A percentile compares a stretch with the other conserved stretches of the same genome.
phyloP scores from a whole-genome alignment of 495 filamentous ascomycete species.

The Opeltia flavorubescens region DNA sequence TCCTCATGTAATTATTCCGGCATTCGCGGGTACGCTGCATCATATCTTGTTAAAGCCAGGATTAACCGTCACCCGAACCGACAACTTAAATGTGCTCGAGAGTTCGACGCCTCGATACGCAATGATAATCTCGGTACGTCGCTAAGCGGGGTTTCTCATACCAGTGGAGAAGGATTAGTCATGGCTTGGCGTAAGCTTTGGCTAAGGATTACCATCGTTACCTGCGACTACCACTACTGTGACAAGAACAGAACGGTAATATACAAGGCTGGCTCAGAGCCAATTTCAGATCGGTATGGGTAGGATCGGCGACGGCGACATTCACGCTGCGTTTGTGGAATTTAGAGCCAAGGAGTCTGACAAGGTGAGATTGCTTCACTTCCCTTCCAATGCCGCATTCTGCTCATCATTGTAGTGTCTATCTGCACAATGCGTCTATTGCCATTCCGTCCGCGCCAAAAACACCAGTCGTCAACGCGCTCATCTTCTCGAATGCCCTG shows the following conservation, averaged over 20 bases:
- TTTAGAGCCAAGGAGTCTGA: conserved; percentile 48
- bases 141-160: no score
- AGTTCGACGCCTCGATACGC: no score
- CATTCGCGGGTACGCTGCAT: no score
- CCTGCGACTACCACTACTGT: conserved; percentile 3
- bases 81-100: no score
- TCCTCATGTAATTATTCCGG: no score
- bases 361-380: conserved; percentile 31
- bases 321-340: conserved; percentile 44
- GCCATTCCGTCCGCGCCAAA: conserved; percentile 42
- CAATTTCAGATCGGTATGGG: conserved; percentile 24
- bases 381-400: conserved; percentile 12
- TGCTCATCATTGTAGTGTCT: conserved; percentile 27
- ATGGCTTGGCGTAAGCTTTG: no score
- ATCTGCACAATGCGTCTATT: conserved; percentile 44
- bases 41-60: no score
- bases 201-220: no score
- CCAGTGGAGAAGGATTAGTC: no score
- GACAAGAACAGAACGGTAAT: conserved; percentile 2
- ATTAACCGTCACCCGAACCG: no score
- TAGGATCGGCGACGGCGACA: conserved; percentile 42
- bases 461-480: conserved; percentile 42
- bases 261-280: neutral
- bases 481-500: conserved; percentile 39
- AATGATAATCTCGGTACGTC: no score